Evolutionary conservation across 202 grass and related monocot genomes (phyloP), one percentile per base, ranked within the genome.

Genomic region (Cymbopogon flexuosus): DNA sequence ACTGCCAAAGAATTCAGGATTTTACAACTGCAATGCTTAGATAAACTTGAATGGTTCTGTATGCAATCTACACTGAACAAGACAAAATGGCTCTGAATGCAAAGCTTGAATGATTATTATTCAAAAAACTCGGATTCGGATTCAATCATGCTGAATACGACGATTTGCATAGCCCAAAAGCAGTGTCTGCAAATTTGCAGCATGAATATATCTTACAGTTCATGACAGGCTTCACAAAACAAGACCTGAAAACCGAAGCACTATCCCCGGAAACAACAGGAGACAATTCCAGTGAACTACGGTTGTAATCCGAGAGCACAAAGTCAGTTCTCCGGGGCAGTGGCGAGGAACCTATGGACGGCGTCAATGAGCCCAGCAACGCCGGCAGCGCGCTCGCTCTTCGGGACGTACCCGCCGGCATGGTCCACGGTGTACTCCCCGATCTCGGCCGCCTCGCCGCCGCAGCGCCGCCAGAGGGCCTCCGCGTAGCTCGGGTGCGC

Each of bases 401-500:
- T 83, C 4, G 82, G 84, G 35, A 93, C 74, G 64, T 92, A 93
- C 12, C 64, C 79, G 63, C 40, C 65, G 16, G 85, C 87, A 30
- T 86, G 83, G 33, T 85, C 87, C 40, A 69, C 16, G 19, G 87
- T 88, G 73, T 97, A 93, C 52, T 82, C 83, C 13, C 21, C 77
- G 3, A 88, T 56, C 70, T 89, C 91, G 6, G 47, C 86, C 37
- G 36, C 94, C 72, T 81, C 77, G 2, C 92, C 89, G 59, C 89
- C 87, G 72, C 80, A 76, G 35, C 83, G 54, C 85, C 65, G 77
- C 94, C 94, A 93, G 76, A 97, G 79, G 59, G 52, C 89, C 41
- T 84, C 85, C 33, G 87, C 89, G 62, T 90, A 92, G 79, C 87
- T 93, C 69, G 72, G 33, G 64, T 97, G 77, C 73, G 89, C 83